Evolutionary conservation across 495 filamentous ascomycete species (phyloP), one percentile per base, ranked within the genome.

Genomic region (Baudoinia panamericana): DNA sequence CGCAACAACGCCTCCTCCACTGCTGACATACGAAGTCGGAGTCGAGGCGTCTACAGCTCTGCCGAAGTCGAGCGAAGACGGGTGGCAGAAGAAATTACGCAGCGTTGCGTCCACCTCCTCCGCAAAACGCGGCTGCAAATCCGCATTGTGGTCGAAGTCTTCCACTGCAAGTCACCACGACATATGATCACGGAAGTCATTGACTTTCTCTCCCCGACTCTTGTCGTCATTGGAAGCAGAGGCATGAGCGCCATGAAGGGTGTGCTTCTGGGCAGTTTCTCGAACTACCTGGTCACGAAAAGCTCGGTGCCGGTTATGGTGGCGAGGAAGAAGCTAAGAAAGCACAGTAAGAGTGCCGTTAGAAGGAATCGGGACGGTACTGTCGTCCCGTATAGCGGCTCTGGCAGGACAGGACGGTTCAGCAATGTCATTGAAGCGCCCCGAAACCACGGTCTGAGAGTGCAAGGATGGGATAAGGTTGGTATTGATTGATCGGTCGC

Each of bases 271-370:
- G 90, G 90, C 13, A 94, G 86, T 2, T 96, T 97, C 60, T 88
- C 82, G 39, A 95, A 94, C 56, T 97, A 97, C 56, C 70, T 97
- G 9, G 84, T 97, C 19, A 87, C 83, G 30, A 94, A 95, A 62
- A 87, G 81, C 36, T 92, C 83, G 5, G 85, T 93, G n/a, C 90
- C 90, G n/a, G 61, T 64, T 19, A 64, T 64, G 61, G 61, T 64
- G 0, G 61, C 61, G 13, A 50, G 61, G 24, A 64, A 62, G 50
- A 57, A 56, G 33, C 52, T 64, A 30, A 44, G 58, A 12, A 62
- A 61, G 40, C 61, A 62, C 46, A 51, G 48, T 38, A 62, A 64
- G 41, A 32, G 12, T 31, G 36, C 7, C 4, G 39, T 4, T 20
- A 30, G 23, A 8, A 31, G 48, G 23, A 51, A 51, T 33, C 13